Base-by-base conservation (phyloP, 2,329 filamentous ascomycete genomes). In the Colletotrichum destructivum region DNA sequence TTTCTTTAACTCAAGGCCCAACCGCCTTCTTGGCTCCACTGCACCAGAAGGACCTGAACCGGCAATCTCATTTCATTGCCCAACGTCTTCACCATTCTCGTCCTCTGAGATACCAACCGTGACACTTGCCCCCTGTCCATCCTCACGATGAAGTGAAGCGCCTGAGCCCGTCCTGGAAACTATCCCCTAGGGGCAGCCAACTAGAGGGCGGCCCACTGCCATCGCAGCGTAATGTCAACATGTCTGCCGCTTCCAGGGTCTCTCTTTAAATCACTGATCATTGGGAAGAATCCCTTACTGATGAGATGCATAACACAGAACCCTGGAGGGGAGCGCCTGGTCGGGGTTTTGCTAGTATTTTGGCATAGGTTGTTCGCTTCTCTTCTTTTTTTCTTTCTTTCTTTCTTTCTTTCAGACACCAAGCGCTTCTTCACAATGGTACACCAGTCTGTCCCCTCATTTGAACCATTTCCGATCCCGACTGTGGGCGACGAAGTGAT, bases 11-110 rank as follows among this genome's bases (percentile, higher is more conserved):
- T 64, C 66, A 23, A 69, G 65, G 69, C 59, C 68, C 54, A 54
- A 69, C 54, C 66, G 35, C 59, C 54, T 31, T 54, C 46, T 44
- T 49, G 55, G 49, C 40, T 71, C 70, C 70, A 71, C 70, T 38
- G 51, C n/a, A 21, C 56, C 70, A 72, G 51, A 66, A 26, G 46
- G 38, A 71, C 66, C 70, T 72, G 67, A 66, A 71, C 62, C 42
- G 38, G 66, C 44, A 72, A 66, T 71, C 51, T 72, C 70, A 57
- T 72, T 71, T 66, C 44, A 66, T 21, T 13, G 21, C 55, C 52
- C 23, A 21, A 57, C 46, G 49, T 31, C 66, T 35, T 61, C 35
- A 62, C 13, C 16, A 26, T 18, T 18, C 35, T 61, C 35, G 16
- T 63, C 38, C 49, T 44, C 35, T 31, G 8, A n/a, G 21, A 9